Evolutionary conservation across 2,329 filamentous ascomycete genomes (phyloP).

Genomic region (Rugonectria rugulosa): DNA sequence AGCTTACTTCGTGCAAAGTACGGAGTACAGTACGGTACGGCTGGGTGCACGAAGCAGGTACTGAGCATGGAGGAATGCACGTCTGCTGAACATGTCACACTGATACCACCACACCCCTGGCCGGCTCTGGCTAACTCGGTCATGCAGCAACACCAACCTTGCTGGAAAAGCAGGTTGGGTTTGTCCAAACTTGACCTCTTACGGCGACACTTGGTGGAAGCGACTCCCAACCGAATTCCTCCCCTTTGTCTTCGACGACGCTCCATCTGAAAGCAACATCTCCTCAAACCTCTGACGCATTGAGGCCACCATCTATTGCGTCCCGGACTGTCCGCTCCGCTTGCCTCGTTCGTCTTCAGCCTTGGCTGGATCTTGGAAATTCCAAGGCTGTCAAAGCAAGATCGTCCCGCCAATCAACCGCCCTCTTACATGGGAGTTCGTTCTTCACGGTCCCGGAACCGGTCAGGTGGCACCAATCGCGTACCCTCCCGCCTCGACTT

Average conservation of each 20-base stretch:
- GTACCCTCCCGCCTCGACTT: conserved; percentile 38
- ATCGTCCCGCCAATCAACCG: conserved; percentile 35
- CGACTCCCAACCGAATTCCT: too few relatives aligned
- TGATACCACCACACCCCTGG: conserved; percentile 28
- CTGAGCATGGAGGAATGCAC: conserved; percentile 24
- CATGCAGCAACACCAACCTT: conserved; percentile 25
- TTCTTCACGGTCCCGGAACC: conserved; percentile 34
- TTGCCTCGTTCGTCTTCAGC: conserved; percentile 15
- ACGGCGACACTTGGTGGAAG: conserved; percentile 10
- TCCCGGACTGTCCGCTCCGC: conserved; percentile 5
- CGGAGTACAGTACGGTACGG: too few relatives aligned
- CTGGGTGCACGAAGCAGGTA: conserved; percentile 14
- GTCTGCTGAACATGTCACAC: conserved; percentile 27
- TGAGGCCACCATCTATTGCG: conserved; percentile 1
- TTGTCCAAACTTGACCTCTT: conserved; percentile 26
- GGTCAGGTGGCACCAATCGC: conserved; percentile 41
- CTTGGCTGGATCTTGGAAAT: conserved; percentile 23
- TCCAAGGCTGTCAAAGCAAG: conserved; percentile 27
- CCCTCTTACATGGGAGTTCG: conserved; percentile 28
- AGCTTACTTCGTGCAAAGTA: too few relatives aligned
- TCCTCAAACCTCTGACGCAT: neutral
- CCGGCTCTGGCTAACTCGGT: conserved; percentile 16
- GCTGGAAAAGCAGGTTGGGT: conserved; percentile 27
- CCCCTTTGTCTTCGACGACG: too few relatives aligned
- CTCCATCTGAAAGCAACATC: too few relatives aligned